Percentiles rank a stretch among this genome's conserved stretches.
phyloP scores from a whole-genome alignment of 345 rosid genomes.

The Sisymbrium altissimum region DNA sequence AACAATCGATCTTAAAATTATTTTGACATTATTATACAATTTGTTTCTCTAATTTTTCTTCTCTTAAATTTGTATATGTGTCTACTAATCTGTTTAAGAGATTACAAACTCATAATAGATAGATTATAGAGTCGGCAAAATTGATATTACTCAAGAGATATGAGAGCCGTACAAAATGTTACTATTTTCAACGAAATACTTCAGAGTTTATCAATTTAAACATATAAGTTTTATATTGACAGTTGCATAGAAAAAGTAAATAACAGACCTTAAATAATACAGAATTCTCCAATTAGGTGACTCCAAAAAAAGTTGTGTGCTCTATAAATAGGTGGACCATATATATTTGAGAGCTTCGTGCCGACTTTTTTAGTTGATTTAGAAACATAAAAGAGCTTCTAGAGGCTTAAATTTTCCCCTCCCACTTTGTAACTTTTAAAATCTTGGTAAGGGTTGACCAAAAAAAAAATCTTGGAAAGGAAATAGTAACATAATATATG shows the following conservation, averaged over 20 bases:
- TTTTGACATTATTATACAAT: not conserved
- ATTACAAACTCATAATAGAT: not conserved
- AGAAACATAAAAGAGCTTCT: not conserved
- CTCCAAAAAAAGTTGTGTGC: not conserved
- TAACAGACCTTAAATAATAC: conserved; percentile 4
- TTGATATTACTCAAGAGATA: not conserved
- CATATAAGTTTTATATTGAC: not conserved
- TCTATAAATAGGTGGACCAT: conserved; percentile 22
- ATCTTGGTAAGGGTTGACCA: conserved; percentile 8
- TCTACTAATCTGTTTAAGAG: not conserved
- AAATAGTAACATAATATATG: not conserved
- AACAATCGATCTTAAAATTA: not conserved
- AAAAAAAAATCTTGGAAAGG: conserved; percentile 5
- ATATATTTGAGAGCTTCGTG: conserved; percentile 26
- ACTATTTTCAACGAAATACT: not conserved
- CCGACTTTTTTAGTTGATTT: conserved; percentile 17
- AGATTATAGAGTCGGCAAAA: not conserved
- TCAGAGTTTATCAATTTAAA: not conserved
- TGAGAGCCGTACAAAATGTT: conserved; percentile 1
- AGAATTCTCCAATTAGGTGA: not conserved
- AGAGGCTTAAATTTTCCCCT: conserved; percentile 10
- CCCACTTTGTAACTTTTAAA: conserved; percentile 4
- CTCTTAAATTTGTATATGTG: not conserved
- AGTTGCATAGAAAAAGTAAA: conserved; percentile 13
- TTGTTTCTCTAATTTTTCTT: not conserved